Percentiles rank a stretch among this genome's conserved stretches.
phyloP scores from a whole-genome alignment of 805 yeast species.

The Ogataea dorogensis region DNA sequence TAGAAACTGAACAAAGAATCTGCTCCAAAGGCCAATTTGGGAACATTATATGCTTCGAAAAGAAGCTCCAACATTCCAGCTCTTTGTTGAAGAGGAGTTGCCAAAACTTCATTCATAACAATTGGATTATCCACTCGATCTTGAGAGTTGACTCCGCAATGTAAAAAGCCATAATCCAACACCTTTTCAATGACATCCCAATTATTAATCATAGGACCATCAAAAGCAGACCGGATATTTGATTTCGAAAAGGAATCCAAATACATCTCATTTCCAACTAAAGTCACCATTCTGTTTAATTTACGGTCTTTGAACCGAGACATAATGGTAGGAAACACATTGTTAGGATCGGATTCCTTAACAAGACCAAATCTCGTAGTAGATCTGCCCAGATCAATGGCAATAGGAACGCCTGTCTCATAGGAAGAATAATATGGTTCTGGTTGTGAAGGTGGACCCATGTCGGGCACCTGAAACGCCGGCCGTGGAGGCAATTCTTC shows the following conservation, averaged over 20 bases:
- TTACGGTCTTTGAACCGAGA: constrained; percentile 81
- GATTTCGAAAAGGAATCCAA: constrained; percentile 68
- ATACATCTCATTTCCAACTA: constrained; percentile 80
- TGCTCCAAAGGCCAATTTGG: constrained; percentile 75
- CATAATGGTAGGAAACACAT: constrained; percentile 64
- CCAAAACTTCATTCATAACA: constrained; percentile 75
- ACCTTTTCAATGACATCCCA: constrained; percentile 89
- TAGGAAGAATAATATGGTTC: constrained; percentile 53
- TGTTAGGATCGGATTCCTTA: constrained; percentile 45
- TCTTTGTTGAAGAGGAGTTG: constrained; percentile 68
- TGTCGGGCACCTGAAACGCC: constrained; percentile 43
- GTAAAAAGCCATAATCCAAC: constrained; percentile 79
- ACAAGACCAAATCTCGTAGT: constrained; percentile 59
- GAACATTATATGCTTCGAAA: constrained; percentile 79
- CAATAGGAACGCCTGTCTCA: constrained; percentile 66
- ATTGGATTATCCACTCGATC: constrained; percentile 73
- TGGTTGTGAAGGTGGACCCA: constrained; percentile 35
- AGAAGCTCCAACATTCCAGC: constrained; percentile 73
- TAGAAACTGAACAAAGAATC: constrained; percentile 79
- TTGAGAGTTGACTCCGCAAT: constrained; percentile 59
- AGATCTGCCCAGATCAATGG: constrained; percentile 80
- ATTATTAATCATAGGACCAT: constrained; percentile 81
- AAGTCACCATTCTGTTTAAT: constrained; percentile 55
- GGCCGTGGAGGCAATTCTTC: constrained; percentile 41
- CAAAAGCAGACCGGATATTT: constrained; percentile 76